phyloP scores from a whole-genome alignment of 495 filamentous ascomycete genomes.

The Hypoxylon cercidicola region DNA sequence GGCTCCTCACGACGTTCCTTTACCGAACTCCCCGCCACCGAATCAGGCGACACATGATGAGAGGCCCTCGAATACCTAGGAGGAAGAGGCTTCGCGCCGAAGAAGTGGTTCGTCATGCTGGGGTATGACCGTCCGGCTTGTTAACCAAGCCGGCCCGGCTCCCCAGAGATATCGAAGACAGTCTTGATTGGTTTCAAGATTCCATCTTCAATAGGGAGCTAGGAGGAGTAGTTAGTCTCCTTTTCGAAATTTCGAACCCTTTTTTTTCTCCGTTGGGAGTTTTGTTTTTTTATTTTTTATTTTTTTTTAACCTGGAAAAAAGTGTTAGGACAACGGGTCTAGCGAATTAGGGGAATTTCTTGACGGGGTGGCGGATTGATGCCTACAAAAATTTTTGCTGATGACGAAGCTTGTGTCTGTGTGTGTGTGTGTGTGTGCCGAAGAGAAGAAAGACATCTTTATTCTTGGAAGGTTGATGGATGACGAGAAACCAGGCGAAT shows the following conservation, averaged over 20 bases:
- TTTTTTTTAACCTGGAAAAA: not conserved
- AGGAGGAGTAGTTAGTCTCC: conserved; percentile 10
- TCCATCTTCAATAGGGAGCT: not conserved
- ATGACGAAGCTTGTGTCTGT: conserved; percentile 1
- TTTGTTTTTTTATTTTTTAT: conserved; percentile 11
- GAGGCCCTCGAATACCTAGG: conserved; percentile 37
- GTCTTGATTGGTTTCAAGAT: conserved; percentile 1
- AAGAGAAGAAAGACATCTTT: not conserved
- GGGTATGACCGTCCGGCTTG: conserved; percentile 33
- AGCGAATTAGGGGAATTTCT: conserved; percentile 1
- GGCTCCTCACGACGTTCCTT: conserved; percentile 37
- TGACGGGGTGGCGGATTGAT: not conserved
- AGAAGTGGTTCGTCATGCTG: conserved; percentile 18
- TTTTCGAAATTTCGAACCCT: conserved; percentile 7
- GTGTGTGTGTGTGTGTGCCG: too few relatives aligned
- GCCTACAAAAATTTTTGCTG: not conserved
- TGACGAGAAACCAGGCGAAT: conserved; percentile 1
- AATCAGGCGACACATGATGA: conserved; percentile 34
- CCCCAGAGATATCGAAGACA: conserved; percentile 5
- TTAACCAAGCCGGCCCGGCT: conserved; percentile 14
- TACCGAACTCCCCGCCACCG: conserved; percentile 35
- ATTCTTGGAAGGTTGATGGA: not conserved
- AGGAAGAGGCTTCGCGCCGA: conserved; percentile 26
- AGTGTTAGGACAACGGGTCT: not conserved
- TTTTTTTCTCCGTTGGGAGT: conserved; percentile 10